phyloP scores from a whole-genome alignment of 176 grass and related monocot species.

The Hyparrhenia diplandra region DNA sequence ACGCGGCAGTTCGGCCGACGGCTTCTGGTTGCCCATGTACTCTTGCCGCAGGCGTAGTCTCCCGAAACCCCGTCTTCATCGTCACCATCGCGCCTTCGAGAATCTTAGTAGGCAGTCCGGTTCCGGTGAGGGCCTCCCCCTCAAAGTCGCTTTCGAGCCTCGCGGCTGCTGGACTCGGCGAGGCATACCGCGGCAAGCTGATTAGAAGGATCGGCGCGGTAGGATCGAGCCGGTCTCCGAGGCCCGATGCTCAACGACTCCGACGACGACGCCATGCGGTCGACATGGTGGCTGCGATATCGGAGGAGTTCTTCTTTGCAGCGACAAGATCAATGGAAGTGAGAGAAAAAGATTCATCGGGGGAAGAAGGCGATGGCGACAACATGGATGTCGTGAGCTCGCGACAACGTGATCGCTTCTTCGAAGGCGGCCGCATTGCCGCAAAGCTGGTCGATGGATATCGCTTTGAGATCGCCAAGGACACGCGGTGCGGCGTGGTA shows the following conservation, averaged over 20 bases:
- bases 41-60: too few species aligned
- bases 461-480: slow-evolving; percentile 72
- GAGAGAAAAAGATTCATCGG: neutral
- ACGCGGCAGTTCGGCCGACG: too few species aligned
- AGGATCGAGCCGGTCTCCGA: slow-evolving; percentile 63
- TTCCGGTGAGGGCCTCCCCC: too few species aligned
- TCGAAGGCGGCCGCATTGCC: slow-evolving; percentile 21
- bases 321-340: neutral
- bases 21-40: too few species aligned
- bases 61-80: too few species aligned
- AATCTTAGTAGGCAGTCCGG: too few species aligned
- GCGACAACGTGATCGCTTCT: neutral
- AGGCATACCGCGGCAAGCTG: slow-evolving; percentile 30
- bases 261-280: slow-evolving; percentile 35
- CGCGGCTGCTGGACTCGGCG: slow-evolving; percentile 50
- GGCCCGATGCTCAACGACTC: slow-evolving; percentile 38
- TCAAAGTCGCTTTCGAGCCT: slow-evolving; percentile 67
- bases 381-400: neutral
- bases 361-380: slow-evolving; percentile 37
- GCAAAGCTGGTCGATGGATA: slow-evolving; percentile 69
- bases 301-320: slow-evolving; percentile 75
- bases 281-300: slow-evolving; percentile 47
- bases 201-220: slow-evolving; percentile 53
- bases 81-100: too few species aligned
- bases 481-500: slow-evolving; percentile 72